These are phyloP conservation scores for Boletus sp. DNA, from an alignment of 768 basidiomycete species.

Conservation along the genomic window DNA sequence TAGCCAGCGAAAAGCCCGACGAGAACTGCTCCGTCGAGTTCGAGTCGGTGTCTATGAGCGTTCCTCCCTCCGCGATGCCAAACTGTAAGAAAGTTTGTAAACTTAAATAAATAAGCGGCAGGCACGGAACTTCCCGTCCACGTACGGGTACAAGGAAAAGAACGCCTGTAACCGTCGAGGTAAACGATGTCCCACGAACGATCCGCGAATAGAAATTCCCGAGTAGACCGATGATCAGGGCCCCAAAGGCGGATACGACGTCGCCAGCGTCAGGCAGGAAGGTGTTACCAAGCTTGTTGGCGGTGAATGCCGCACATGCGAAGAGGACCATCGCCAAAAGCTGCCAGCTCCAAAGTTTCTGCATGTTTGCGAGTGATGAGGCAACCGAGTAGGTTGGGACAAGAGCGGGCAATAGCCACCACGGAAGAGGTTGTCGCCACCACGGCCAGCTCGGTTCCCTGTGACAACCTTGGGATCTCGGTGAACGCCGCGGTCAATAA, in stretches of 20 bases:
- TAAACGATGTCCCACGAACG: constrained; percentile 79
- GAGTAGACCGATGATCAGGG: constrained; percentile 73
- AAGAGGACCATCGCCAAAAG: constrained; percentile 81
- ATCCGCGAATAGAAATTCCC: constrained; percentile 81
- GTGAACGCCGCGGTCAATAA: constrained; percentile 27
- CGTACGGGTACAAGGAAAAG: constrained; percentile 84
- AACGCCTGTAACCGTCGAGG: constrained; percentile 93
- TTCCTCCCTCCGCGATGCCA: constrained; percentile 73
- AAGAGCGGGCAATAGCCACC: constrained; percentile 76
- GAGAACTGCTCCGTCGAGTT: constrained; percentile 61
- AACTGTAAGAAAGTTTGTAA: constrained; percentile 46
- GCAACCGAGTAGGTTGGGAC: constrained; percentile 76
- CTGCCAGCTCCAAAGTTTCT: constrained; percentile 67
- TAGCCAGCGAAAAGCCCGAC: constrained; percentile 73
- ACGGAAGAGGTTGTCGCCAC: constrained; percentile 75
- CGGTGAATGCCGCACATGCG: constrained; percentile 71
- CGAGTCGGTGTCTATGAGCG: constrained; percentile 52
- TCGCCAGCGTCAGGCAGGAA: constrained; percentile 67
- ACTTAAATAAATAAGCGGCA: not conserved
- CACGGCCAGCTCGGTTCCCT: constrained; percentile 74
- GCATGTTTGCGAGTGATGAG: constrained; percentile 75
- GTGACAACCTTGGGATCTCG: constrained; percentile 58
- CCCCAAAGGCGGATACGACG: constrained; percentile 75
- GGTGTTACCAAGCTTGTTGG: constrained; percentile 60
- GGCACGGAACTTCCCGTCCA: constrained; percentile 6